Percentiles rank a stretch among this genome's conserved stretches.
phyloP scores from a whole-genome alignment of 805 yeast species.

The Candida sakaeoensis region DNA sequence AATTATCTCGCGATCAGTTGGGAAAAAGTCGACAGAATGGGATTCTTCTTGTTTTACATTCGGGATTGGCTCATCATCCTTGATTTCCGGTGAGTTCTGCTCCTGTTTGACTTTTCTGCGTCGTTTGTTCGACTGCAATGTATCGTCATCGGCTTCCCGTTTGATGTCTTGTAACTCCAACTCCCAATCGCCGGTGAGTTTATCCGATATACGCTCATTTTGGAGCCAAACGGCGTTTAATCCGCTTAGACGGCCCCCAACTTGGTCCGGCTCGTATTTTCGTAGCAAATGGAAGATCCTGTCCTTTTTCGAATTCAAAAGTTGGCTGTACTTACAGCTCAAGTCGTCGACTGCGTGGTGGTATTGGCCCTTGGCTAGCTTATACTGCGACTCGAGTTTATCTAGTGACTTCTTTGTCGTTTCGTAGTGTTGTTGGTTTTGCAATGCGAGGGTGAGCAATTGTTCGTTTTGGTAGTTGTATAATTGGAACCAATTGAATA shows the following conservation, averaged over 20 bases:
- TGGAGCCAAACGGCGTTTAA: slow-evolving; percentile 16
- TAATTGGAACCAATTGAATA: slow-evolving; percentile 27
- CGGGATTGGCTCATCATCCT: slow-evolving; percentile 4
- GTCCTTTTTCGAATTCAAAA: slow-evolving; percentile 28
- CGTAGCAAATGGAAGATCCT: slow-evolving; percentile 24
- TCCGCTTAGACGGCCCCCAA: too few relatives aligned
- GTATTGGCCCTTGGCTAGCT: slow-evolving; percentile 14
- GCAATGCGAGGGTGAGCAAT: slow-evolving; percentile 6
- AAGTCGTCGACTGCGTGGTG: slow-evolving; percentile 15
- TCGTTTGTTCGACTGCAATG: too few relatives aligned
- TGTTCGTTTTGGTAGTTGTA: slow-evolving; percentile 14
- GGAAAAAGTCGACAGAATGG: not conserved
- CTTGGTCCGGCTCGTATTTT: not conserved
- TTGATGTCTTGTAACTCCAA: too few relatives aligned
- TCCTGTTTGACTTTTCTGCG: slow-evolving; percentile 2
- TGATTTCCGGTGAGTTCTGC: slow-evolving; percentile 7
- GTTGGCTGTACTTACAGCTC: slow-evolving; percentile 22
- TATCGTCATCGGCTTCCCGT: too few relatives aligned
- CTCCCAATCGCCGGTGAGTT: too few relatives aligned
- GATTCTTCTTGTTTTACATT: slow-evolving; percentile 7
- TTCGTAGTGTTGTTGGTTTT: slow-evolving; percentile 5
- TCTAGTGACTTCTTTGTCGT: slow-evolving; percentile 6
- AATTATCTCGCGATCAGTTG: not conserved
- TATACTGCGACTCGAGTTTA: slow-evolving; percentile 11
- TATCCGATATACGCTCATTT: slow-evolving; percentile 15